phyloP scores from a whole-genome alignment of 2,329 filamentous ascomycete genomes.

The Alternaria solani region DNA sequence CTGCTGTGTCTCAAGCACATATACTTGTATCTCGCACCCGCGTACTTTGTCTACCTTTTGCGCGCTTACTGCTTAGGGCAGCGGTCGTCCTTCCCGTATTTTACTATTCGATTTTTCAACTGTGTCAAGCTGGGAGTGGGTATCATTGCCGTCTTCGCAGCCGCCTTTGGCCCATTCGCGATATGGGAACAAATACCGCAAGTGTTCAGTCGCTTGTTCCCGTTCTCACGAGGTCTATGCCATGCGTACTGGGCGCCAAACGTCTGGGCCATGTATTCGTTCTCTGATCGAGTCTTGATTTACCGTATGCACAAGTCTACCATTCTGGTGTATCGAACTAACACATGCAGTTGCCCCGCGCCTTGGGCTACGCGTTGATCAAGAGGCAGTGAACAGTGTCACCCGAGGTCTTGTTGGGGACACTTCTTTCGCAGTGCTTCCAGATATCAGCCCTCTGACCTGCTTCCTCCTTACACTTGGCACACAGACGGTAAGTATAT shows the following conservation, averaged over 20 bases:
- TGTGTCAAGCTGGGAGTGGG: conserved; percentile 81
- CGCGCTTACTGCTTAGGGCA: conserved; percentile 85
- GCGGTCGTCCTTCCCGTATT: conserved; percentile 73
- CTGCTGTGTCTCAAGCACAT: conserved; percentile 97
- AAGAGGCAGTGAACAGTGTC: conserved; percentile 81
- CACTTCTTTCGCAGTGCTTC: conserved; percentile 90
- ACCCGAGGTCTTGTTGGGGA: conserved; percentile 94
- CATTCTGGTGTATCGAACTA: conserved; percentile 1
- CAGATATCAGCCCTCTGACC: conserved; percentile 78
- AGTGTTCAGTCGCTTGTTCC: conserved; percentile 84
- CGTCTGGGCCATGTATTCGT: conserved; percentile 96
- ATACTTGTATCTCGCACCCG: conserved; percentile 93
- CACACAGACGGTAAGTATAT: conserved; percentile 71
- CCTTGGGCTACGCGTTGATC: conserved; percentile 76
- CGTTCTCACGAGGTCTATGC: conserved; percentile 90
- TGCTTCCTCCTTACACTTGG: conserved; percentile 85
- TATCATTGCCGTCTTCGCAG: conserved; percentile 73
- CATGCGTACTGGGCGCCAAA: conserved; percentile 99
- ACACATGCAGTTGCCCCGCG: conserved; percentile 75
- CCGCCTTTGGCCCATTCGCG: conserved; percentile 90
- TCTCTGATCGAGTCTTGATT: conserved; percentile 83
- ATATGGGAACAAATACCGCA: conserved; percentile 84
- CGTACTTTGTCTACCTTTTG: conserved; percentile 94
- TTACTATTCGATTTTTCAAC: conserved; percentile 76
- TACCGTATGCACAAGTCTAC: conserved; percentile 65